Conservation (phyloP, 2,329 filamentous ascomycete genomes). For the Diplodia sapinea region DNA sequence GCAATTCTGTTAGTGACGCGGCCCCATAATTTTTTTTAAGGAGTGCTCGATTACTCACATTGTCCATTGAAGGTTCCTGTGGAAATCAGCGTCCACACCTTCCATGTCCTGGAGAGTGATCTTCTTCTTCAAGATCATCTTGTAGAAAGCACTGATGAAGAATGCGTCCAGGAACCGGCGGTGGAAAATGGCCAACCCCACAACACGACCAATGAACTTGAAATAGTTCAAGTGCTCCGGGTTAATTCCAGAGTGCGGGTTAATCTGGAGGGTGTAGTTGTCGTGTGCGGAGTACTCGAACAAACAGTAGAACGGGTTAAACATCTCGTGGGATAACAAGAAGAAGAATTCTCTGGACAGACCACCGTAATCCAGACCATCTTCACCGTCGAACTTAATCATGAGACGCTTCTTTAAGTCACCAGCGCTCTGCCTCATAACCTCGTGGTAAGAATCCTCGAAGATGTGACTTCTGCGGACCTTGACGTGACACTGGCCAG, state of each 20-base stretch:
- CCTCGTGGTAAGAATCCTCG: slow-evolving; percentile 97
- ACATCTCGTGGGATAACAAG: slow-evolving; percentile 98
- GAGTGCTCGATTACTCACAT: slow-evolving; percentile 57
- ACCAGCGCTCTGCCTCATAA: slow-evolving; percentile 92
- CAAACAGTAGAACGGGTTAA: slow-evolving; percentile 99
- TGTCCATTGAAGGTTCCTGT: slow-evolving; percentile 95
- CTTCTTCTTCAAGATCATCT: slow-evolving; percentile 96
- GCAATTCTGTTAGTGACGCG: slow-evolving; percentile 30
- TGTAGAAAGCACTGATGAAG: slow-evolving; percentile 98
- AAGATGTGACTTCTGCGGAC: slow-evolving; percentile 96
- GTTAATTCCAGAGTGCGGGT: slow-evolving; percentile 98
- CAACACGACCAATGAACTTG: slow-evolving; percentile 98
- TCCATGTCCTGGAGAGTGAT: slow-evolving; percentile 96
- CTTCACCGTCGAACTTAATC: slow-evolving; percentile 99
- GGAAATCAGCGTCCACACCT: slow-evolving; percentile 97
- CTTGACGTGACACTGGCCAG: slow-evolving; percentile 98
- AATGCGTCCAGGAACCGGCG: slow-evolving; percentile 96
- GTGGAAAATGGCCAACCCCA: slow-evolving; percentile 97
- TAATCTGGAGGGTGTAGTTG: slow-evolving; percentile 99
- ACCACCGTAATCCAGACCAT: slow-evolving; percentile 96
- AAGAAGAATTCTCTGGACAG: slow-evolving; percentile 99
- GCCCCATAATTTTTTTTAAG: neutral
- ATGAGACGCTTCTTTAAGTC: slow-evolving; percentile 98
- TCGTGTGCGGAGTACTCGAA: slow-evolving; percentile 99
- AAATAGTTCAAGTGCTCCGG: slow-evolving; percentile 99